phyloP scores from a whole-genome alignment of 1,139 yeast species.

The Arxiozyma bovina region DNA sequence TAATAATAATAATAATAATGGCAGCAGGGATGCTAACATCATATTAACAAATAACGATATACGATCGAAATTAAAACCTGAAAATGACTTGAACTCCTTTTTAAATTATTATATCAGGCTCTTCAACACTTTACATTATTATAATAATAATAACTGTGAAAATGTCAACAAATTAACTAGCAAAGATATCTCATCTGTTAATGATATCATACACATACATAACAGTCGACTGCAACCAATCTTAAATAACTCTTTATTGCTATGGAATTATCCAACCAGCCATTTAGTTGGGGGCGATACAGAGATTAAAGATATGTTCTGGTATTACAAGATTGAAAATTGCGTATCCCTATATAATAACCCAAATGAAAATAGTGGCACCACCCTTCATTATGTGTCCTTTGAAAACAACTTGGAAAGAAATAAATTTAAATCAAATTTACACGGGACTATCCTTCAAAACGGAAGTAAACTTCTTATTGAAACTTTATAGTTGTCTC shows the following conservation, averaged over 20 bases:
- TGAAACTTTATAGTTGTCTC: constrained; percentile 5
- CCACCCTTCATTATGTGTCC: constrained; percentile 17
- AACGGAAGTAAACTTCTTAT: constrained; percentile 4
- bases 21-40: background rate
- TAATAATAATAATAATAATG: no score
- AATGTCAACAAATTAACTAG: background rate
- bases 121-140: constrained; percentile 11
- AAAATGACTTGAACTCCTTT: background rate
- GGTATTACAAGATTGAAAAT: constrained; percentile 27
- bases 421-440: constrained; percentile 21
- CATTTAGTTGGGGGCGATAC: constrained; percentile 15
- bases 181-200: background rate
- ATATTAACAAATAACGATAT: constrained; percentile 12
- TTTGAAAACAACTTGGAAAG: constrained; percentile 22
- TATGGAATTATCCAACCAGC: constrained; percentile 27
- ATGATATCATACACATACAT: constrained; percentile 7
- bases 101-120: constrained; percentile 8
- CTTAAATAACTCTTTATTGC: constrained; percentile 17
- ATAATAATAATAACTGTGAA: background rate
- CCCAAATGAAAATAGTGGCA: constrained; percentile 7
- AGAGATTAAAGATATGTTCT: constrained; percentile 17
- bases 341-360: constrained; percentile 23
- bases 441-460: constrained; percentile 21
- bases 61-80: constrained; percentile 14
- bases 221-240: background rate